These are phyloP conservation scores for Pholiota molesta DNA, from an alignment of 768 basidiomycete species.

Conservation along the genomic window DNA sequence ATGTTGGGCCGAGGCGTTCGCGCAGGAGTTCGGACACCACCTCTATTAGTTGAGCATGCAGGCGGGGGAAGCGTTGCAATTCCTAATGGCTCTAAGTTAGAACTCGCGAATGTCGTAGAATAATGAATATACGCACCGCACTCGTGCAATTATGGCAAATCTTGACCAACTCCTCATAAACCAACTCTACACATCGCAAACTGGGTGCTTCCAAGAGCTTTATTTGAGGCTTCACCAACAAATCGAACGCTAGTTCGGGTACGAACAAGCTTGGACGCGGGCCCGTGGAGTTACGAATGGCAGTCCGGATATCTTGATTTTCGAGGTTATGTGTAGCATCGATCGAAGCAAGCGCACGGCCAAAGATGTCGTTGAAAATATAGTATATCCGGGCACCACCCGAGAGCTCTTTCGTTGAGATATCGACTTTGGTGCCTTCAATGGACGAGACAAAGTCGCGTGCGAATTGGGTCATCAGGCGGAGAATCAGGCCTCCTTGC, in stretches of 20 bases:
- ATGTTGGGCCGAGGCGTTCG: slow-evolving; percentile 94
- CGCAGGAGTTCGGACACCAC: slow-evolving; percentile 95
- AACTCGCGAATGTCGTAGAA: too few relatives aligned
- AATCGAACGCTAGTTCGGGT: slow-evolving; percentile 94
- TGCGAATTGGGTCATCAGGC: slow-evolving; percentile 98
- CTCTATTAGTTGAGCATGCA: slow-evolving; percentile 94
- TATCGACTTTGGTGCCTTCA: slow-evolving; percentile 94
- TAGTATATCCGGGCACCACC: slow-evolving; percentile 99
- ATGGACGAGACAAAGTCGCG: slow-evolving; percentile 97
- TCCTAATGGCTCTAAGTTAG: slow-evolving; percentile 55
- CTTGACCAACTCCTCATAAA: slow-evolving; percentile 99
- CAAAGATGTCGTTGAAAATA: slow-evolving; percentile 99
- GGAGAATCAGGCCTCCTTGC: slow-evolving; percentile 89
- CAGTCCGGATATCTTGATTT: slow-evolving; percentile 94
- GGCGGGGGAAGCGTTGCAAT: slow-evolving; percentile 90
- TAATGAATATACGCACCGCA: slow-evolving; percentile 50
- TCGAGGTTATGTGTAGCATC: slow-evolving; percentile 92
- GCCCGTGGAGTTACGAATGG: slow-evolving; percentile 97
- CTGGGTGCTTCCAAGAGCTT: slow-evolving; percentile 94
- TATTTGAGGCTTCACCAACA: slow-evolving; percentile 98
- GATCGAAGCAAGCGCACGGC: slow-evolving; percentile 85
- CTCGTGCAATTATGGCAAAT: slow-evolving; percentile 99
- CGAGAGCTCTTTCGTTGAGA: slow-evolving; percentile 97
- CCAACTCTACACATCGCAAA: slow-evolving; percentile 93
- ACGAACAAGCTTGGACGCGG: slow-evolving; percentile 96